Percentiles rank a stretch among this genome's conserved stretches.
Conservation (phyloP, 2,329 filamentous ascomycete genomes). For the Trichophaea hybrida region DNA sequence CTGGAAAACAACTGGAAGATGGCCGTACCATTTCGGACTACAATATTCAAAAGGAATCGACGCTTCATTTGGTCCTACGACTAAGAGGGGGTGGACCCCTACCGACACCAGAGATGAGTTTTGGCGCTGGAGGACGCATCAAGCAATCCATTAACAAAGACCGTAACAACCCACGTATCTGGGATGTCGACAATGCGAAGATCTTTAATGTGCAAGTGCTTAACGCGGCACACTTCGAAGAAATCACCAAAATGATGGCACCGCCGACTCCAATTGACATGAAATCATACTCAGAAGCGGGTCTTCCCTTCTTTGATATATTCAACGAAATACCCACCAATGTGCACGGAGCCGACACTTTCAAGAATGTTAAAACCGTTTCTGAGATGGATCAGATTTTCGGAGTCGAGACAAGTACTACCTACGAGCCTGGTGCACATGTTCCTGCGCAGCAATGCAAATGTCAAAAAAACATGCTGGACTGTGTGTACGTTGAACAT, state of each 20-base stretch:
- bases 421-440: not conserved
- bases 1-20: conserved; percentile 71
- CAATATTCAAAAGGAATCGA: conserved; percentile 98
- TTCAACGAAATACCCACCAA: conserved; percentile 22
- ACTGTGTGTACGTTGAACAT: not conserved
- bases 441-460: not conserved
- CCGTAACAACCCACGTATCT: conserved; percentile 22
- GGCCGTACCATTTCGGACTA: conserved; percentile 93
- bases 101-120: conserved; percentile 28
- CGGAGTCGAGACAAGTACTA: not conserved
- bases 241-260: conserved; percentile 31
- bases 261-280: conserved; percentile 31
- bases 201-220: conserved; percentile 34
- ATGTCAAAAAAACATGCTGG: not conserved
- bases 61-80: conserved; percentile 89
- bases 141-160: conserved; percentile 32
- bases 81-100: conserved; percentile 91
- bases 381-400: not conserved
- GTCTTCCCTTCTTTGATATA: conserved; percentile 32
- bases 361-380: not conserved
- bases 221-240: conserved; percentile 30
- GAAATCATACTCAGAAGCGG: conserved; percentile 29
- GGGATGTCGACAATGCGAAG: conserved; percentile 28
- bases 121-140: conserved; percentile 34
- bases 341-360: conserved; percentile 17